These are phyloP conservation scores for Linanthus parryae DNA, from an alignment of 148 eudicot genomes.

Conservation along the genomic window DNA sequence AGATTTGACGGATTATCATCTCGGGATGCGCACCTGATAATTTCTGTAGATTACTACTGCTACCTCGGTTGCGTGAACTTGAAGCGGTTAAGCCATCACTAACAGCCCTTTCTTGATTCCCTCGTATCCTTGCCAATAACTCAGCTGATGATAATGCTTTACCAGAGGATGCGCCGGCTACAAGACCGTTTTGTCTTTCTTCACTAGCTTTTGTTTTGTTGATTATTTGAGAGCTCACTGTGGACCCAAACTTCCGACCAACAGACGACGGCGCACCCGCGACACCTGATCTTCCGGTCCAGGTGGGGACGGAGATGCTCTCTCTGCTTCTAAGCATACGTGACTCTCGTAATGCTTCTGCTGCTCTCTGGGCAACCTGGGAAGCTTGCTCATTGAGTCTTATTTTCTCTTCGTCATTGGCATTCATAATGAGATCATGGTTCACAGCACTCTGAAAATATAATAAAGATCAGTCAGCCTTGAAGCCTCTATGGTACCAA, in stretches of 20 bases:
- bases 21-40: slow-evolving; percentile 63
- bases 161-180: slow-evolving; percentile 76
- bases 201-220: slow-evolving; percentile 26
- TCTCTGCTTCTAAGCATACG: slow-evolving; percentile 75
- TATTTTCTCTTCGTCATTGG: slow-evolving; percentile 75
- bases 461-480: slow-evolving; percentile 2
- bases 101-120: slow-evolving; percentile 62
- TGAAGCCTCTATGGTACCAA: no score
- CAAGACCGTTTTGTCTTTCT: slow-evolving; percentile 26
- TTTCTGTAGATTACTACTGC: slow-evolving; percentile 33
- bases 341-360: slow-evolving; percentile 89
- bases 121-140: slow-evolving; percentile 62
- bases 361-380: slow-evolving; percentile 85
- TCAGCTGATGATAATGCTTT: slow-evolving; percentile 83
- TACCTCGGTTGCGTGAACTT: slow-evolving; percentile 24
- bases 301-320: slow-evolving; percentile 75
- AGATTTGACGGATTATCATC: slow-evolving; percentile 69
- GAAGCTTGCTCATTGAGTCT: slow-evolving; percentile 83
- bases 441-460: slow-evolving; percentile 78
- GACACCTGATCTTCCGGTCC: slow-evolving; percentile 89
- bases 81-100: slow-evolving; percentile 70
- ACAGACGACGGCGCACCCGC: slow-evolving; percentile 92
- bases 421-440: slow-evolving; percentile 89
- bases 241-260: slow-evolving; percentile 72
- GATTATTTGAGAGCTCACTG: slow-evolving; percentile 53